A percentile compares a stretch with the other conserved stretches of the same genome.
Conservation (phyloP, 2,329 filamentous ascomycete genomes). For the Clonostachys chloroleuca region DNA sequence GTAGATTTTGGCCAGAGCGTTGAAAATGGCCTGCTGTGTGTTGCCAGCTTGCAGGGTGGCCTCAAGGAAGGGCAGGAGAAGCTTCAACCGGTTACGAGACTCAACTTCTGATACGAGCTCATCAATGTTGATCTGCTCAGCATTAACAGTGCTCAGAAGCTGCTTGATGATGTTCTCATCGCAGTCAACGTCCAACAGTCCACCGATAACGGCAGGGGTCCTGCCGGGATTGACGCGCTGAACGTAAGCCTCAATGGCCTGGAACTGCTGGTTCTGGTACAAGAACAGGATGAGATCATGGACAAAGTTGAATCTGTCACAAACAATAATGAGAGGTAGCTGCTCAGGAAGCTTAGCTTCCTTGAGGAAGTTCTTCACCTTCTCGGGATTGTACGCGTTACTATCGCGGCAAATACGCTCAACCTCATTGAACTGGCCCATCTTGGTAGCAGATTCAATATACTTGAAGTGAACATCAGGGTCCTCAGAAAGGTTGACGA, state of each 20-base stretch:
- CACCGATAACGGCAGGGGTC: conserved; percentile 89
- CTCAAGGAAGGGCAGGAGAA: conserved; percentile 94
- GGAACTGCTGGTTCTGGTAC: conserved; percentile 99
- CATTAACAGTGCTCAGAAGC: conserved; percentile 78
- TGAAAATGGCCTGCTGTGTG: conserved; percentile 94
- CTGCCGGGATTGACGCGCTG: conserved; percentile 91
- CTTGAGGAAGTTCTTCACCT: conserved; percentile 99
- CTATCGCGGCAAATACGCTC: conserved; percentile 96
- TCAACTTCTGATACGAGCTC: conserved; percentile 95
- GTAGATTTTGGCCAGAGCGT: conserved; percentile 97
- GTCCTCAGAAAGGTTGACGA: conserved; percentile 95
- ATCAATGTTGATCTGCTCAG: conserved; percentile 84
- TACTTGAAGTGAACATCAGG: conserved; percentile 98
- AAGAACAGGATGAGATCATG: conserved; percentile 95
- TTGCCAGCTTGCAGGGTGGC: conserved; percentile 84
- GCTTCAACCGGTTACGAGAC: conserved; percentile 89
- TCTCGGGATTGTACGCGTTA: conserved; percentile 84
- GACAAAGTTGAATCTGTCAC: conserved; percentile 98
- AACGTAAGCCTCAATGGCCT: conserved; percentile 97
- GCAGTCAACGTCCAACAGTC: conserved; percentile 92
- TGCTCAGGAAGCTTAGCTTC: conserved; percentile 90
- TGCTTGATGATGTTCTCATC: conserved; percentile 96
- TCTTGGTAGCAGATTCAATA: conserved; percentile 92
- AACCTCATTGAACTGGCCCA: conserved; percentile 91
- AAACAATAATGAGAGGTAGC: conserved; percentile 94